phyloP scores from a whole-genome alignment of 2,329 filamentous ascomycete species.

The Paecilomyces niveus region DNA sequence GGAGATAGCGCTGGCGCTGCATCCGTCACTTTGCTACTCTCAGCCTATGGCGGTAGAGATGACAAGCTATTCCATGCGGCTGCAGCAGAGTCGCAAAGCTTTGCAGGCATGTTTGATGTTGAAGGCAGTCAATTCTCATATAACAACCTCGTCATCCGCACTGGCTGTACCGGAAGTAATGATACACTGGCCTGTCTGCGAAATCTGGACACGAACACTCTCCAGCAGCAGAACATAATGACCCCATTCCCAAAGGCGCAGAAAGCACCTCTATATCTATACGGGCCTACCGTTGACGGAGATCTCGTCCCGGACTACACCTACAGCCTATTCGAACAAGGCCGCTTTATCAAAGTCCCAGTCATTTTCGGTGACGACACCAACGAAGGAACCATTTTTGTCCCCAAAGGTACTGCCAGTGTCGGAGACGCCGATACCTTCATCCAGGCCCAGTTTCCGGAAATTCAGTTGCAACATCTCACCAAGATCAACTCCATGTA shows the following conservation, averaged over 20 bases:
- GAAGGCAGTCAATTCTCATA: conserved; percentile 46
- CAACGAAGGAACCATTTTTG: conserved; percentile 60
- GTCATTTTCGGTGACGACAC: conserved; percentile 54
- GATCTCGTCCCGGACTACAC: conserved; percentile 47
- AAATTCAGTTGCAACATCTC: conserved; percentile 46
- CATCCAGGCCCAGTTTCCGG: conserved; percentile 52
- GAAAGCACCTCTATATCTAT: conserved; percentile 42
- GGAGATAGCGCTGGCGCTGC: conserved; percentile 62
- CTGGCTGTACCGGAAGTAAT: conserved; percentile 34
- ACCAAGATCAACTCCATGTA: conserved; percentile 49
- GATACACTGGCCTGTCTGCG: conserved; percentile 46
- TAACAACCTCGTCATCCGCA: conserved; percentile 44
- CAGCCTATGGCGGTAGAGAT: conserved; percentile 43
- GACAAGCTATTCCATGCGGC: conserved; percentile 47
- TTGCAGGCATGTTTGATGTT: conserved; percentile 42
- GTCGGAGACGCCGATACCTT: conserved; percentile 47
- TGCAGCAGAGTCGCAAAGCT: conserved; percentile 49
- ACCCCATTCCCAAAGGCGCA: conserved; percentile 40
- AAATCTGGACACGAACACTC: conserved; percentile 31
- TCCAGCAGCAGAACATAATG: conserved; percentile 42
- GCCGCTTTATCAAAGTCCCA: conserved; percentile 46
- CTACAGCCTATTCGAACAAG: conserved; percentile 40
- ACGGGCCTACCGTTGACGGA: conserved; percentile 45
- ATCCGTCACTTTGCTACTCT: conserved; percentile 59
- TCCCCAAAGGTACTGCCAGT: conserved; percentile 43